Evolutionary conservation across 2,329 filamentous ascomycete species (phyloP).

Genomic region (Hypoxylon sp.): DNA sequence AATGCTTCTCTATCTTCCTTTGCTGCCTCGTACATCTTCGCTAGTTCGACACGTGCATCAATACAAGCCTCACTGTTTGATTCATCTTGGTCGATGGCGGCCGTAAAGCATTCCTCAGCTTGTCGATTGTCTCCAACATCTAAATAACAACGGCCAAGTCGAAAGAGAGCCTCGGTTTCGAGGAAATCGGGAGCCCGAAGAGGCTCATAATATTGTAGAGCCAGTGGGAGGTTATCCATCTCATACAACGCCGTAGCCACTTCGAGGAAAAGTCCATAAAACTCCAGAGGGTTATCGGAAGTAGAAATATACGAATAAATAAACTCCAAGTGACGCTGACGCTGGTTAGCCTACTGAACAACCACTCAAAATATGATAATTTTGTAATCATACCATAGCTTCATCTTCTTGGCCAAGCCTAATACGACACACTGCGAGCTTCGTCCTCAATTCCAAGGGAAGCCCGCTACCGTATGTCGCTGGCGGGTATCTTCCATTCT

Average conservation of each 20-base stretch:
- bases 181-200: conserved; percentile 60
- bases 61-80: conserved; percentile 66
- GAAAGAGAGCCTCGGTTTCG: conserved; percentile 65
- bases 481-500: conserved; percentile 62
- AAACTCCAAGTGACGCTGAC: conserved; percentile 73
- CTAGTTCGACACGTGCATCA: conserved; percentile 81
- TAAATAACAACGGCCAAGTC: conserved; percentile 76
- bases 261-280: conserved; percentile 85
- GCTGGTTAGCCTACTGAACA: conserved; percentile 36
- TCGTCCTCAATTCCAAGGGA: conserved; percentile 84
- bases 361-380: conserved; percentile 28
- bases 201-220: conserved; percentile 68
- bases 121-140: conserved; percentile 71
- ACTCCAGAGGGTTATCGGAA: conserved; percentile 64
- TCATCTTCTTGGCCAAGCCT: conserved; percentile 76
- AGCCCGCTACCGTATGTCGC: conserved; percentile 77
- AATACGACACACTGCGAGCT: conserved; percentile 85
- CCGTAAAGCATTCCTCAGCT: conserved; percentile 82
- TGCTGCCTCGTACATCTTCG: conserved; percentile 83
- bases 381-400: conserved; percentile 71
- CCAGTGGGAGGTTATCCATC: conserved; percentile 52
- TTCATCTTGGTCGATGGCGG: conserved; percentile 77
- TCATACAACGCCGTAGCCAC: conserved; percentile 63
- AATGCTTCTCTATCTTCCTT: conserved; percentile 81
- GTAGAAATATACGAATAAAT: conserved; percentile 72